These are phyloP conservation scores for Beta macrorhiza DNA, from an alignment of 179 eudicot species.

Conservation along the genomic window DNA sequence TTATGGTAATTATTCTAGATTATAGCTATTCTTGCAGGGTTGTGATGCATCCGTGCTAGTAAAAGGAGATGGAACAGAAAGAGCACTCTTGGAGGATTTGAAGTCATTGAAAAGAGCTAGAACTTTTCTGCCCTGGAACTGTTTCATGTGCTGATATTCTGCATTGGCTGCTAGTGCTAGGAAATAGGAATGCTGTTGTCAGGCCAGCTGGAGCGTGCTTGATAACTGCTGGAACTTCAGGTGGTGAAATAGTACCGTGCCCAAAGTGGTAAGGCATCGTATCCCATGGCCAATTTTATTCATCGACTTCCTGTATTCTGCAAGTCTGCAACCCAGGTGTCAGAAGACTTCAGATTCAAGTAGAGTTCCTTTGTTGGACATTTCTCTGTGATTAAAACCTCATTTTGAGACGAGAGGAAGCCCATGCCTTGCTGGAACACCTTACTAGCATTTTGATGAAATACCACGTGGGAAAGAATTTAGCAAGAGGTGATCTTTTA, in stretches of 20 bases:
- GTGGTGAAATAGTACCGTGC: too few species aligned
- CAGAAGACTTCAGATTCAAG: constrained; percentile 72
- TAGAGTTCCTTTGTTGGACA: constrained; percentile 73
- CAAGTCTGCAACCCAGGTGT: constrained; percentile 64
- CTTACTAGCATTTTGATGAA: constrained; percentile 88
- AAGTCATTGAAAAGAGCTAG: constrained; percentile 43
- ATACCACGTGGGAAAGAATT: constrained; percentile 74
- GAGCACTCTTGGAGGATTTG: constrained; percentile 14
- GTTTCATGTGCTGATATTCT: constrained; percentile 61
- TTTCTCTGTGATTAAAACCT: constrained; percentile 65
- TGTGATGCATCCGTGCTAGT: constrained; percentile 48
- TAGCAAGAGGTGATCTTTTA: constrained; percentile 50
- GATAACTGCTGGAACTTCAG: too few species aligned
- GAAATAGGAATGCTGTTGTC: constrained; percentile 38
- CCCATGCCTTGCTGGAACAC: constrained; percentile 99
- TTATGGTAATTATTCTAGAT: background rate
- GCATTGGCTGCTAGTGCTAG: constrained; percentile 45
- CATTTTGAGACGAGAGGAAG: constrained; percentile 80
- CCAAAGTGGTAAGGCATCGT: too few species aligned
- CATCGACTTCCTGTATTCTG: constrained; percentile 96
- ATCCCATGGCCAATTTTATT: constrained; percentile 23
- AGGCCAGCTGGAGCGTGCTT: background rate
- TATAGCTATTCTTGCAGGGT: constrained; percentile 28
- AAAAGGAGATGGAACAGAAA: constrained; percentile 40
- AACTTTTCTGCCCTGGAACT: constrained; percentile 41